phyloP scores from a whole-genome alignment of 225 moss, liverwort and hornwort genomes.

The Pseudoscleropodium purum region DNA sequence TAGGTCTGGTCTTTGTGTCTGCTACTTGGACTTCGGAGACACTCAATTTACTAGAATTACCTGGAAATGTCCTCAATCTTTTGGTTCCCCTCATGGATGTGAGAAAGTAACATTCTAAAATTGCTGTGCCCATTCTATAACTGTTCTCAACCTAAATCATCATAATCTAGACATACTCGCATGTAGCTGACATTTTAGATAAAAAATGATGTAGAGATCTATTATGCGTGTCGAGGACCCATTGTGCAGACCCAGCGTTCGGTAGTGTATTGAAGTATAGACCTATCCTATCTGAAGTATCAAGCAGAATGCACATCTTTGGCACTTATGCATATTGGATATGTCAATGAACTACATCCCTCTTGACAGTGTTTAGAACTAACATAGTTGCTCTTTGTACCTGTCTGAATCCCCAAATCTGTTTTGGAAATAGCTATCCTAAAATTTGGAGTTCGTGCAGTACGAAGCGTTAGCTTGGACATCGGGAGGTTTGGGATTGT shows the following conservation, averaged over 20 bases:
- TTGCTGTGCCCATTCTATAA: not conserved
- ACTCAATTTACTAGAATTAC: not conserved
- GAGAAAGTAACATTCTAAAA: not conserved
- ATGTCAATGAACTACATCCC: not conserved
- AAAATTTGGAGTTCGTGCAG: constrained; percentile 28
- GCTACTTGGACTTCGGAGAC: not conserved
- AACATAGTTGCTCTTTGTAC: not conserved
- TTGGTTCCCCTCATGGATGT: not conserved
- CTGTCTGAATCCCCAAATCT: not conserved
- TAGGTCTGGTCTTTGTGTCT: not conserved
- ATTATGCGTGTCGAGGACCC: not conserved
- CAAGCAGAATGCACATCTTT: not conserved
- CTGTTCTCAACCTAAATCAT: not conserved
- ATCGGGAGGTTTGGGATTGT: constrained; percentile 68
- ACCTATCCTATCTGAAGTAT: not conserved
- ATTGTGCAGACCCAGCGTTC: not conserved
- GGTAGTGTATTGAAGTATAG: not conserved
- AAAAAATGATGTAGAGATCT: not conserved
- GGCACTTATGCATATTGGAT: not conserved
- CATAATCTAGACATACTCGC: not conserved
- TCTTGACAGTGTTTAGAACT: not conserved
- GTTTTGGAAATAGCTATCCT: not conserved
- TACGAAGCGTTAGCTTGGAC: constrained; percentile 76
- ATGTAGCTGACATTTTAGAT: not conserved
- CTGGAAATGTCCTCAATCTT: not conserved